Evolutionary conservation across 73 alveolate species (phyloP).

Genomic region (Paramecium primaurelia): DNA sequence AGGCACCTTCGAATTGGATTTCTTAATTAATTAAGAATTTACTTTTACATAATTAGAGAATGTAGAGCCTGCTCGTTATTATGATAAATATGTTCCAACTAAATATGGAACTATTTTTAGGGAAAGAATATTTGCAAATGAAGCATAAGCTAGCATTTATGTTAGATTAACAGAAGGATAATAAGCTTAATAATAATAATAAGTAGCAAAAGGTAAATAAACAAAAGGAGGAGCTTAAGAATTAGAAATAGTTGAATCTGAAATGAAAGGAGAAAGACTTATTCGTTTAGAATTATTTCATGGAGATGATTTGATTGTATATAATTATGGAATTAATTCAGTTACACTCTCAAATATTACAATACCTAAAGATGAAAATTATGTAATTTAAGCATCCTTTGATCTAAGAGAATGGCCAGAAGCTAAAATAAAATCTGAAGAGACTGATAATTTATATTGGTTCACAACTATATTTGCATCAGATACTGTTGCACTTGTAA

Average conservation of each 20-base stretch:
- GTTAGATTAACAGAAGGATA: slow-evolving; percentile 33
- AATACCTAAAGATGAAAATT: slow-evolving; percentile 50
- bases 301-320: slow-evolving; percentile 64
- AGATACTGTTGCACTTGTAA: slow-evolving; percentile 90
- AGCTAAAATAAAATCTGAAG: slow-evolving; percentile 58
- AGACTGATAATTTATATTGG: slow-evolving; percentile 81
- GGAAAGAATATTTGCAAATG: slow-evolving; percentile 80
- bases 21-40: slow-evolving; percentile 64
- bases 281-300: slow-evolving; percentile 71
- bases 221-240: slow-evolving; percentile 57
- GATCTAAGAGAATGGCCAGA: slow-evolving; percentile 86
- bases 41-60: slow-evolving; percentile 65
- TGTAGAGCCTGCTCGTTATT: slow-evolving; percentile 79
- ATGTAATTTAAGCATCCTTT: slow-evolving; percentile 73
- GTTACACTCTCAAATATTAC: slow-evolving; percentile 72
- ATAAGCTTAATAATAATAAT: slow-evolving; percentile 34
- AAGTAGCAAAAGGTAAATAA: slow-evolving; percentile 39
- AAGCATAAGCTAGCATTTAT: slow-evolving; percentile 68
- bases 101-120: slow-evolving; percentile 89
- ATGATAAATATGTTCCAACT: slow-evolving; percentile 76
- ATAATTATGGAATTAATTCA: slow-evolving; percentile 72
- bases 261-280: slow-evolving; percentile 58
- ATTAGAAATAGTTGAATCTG: slow-evolving; percentile 64
- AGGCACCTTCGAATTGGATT: slow-evolving; percentile 70
- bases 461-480: slow-evolving; percentile 80